Evolutionary conservation across 768 basidiomycete genomes (phyloP), one percentile per base, ranked within the genome.

Genomic region (Xerocomus brunneocitrinus): DNA sequence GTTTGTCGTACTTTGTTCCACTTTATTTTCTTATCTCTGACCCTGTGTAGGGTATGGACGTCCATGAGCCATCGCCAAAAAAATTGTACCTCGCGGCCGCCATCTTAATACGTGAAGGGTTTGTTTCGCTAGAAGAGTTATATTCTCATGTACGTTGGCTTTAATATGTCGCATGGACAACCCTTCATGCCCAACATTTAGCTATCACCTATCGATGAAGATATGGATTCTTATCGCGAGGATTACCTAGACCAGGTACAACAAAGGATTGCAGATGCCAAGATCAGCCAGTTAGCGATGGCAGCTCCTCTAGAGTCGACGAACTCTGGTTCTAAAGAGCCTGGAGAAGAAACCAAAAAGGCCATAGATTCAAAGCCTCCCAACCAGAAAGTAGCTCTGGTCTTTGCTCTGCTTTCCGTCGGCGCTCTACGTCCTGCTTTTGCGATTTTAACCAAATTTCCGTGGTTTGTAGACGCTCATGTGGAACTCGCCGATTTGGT

Each of bases 401-500:
- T 94, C 31, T 74, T 76, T 41, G 89, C 91, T 13, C 74, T 98
- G n/a, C 81, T 99, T 30, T 77, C 91, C 31, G 74, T 98, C 44
- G 97, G 97, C 5, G 90, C 90, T 25, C 62, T 95, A 47, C 81
- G 84, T 43, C 84, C 90, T 2, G 84, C 90, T 8, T 70, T 92
- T 48, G 81, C 83, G 30, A 81, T 98, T 56, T 71, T 98, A 64
- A 80, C 87, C 44, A 85, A 84, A 63, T 93, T 83, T 67, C 89
- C 89, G 5, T 93, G 91, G 87, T 70, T 97, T 43, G 82, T 88
- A 19, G 85, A 91, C 57, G 82, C 85, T 32, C 81, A 88, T 52
- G 82, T 86, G 0, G 88, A 93, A 59, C 76, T 98, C 47, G 89
- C 93, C 8, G 95, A 98, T 67, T 74, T 98, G 42, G 76, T 97